Evolutionary conservation across 2,329 filamentous ascomycete species (phyloP).

Genomic region (Aspergillus glaucus): DNA sequence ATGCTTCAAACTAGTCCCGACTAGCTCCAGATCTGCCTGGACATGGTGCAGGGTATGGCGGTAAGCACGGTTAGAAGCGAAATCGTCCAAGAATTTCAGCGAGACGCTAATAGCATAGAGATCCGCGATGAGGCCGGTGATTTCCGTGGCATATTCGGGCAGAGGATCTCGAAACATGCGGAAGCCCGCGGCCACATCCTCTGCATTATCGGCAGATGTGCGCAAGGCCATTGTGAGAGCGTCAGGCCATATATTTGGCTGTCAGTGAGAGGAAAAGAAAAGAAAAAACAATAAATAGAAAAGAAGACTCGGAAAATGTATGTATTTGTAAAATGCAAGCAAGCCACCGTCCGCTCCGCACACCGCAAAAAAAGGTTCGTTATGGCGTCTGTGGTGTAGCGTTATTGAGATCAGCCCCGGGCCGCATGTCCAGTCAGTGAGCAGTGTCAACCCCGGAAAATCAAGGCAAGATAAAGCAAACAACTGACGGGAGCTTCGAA

Average conservation of each 20-base stretch:
- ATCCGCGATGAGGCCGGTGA: conserved; percentile 49
- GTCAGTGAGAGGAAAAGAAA: conserved; percentile 1
- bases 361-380: conserved; percentile 5
- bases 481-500: background rate
- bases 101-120: conserved; percentile 50
- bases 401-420: conserved; percentile 8
- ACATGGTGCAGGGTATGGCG: conserved; percentile 35
- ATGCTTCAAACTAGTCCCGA: conserved; percentile 44
- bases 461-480: background rate
- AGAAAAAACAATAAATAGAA: background rate
- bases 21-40: conserved; percentile 43
- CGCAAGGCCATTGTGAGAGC: conserved; percentile 33
- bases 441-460: background rate
- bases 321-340: background rate
- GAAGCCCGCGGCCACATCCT: conserved; percentile 49
- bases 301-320: background rate
- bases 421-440: conserved; percentile 9
- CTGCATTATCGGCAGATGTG: conserved; percentile 42
- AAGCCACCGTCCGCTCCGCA: background rate
- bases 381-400: conserved; percentile 6
- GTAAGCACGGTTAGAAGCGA: conserved; percentile 36
- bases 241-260: conserved; percentile 14
- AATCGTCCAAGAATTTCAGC: conserved; percentile 44
- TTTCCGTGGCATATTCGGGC: conserved; percentile 46
- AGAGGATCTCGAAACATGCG: conserved; percentile 46